phyloP scores from a whole-genome alignment of 2,329 filamentous ascomycete species.

The Diaporthe sp. region DNA sequence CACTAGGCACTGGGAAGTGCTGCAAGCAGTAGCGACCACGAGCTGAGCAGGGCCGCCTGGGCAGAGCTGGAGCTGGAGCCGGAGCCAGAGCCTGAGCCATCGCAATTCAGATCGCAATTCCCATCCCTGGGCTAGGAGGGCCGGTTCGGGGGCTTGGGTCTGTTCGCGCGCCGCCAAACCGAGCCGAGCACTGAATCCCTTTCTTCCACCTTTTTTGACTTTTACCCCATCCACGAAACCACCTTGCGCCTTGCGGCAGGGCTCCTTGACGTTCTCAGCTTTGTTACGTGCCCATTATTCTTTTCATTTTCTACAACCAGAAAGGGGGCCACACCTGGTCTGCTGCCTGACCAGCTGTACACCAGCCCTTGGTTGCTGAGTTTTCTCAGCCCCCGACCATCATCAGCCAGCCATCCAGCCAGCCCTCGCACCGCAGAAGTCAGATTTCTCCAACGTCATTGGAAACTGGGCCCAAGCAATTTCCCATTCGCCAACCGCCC shows the following conservation, averaged over 20 bases:
- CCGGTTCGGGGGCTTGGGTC: slow-evolving; percentile 8
- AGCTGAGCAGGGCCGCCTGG: neutral
- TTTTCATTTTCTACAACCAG: slow-evolving; percentile 16
- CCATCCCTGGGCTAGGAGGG: slow-evolving; percentile 16
- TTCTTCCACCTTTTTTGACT: slow-evolving; percentile 28
- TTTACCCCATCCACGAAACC: slow-evolving; percentile 26
- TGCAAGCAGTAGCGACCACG: neutral
- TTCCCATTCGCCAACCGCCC: slow-evolving; percentile 28
- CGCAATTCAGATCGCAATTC: slow-evolving; percentile 19
- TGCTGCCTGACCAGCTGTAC: slow-evolving; percentile 17
- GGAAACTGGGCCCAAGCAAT: slow-evolving; percentile 25
- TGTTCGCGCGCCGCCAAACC: slow-evolving; percentile 17
- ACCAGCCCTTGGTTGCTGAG: slow-evolving; percentile 19
- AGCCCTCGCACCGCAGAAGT: slow-evolving; percentile 10
- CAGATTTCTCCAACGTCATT: slow-evolving; percentile 23
- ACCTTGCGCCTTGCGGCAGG: slow-evolving; percentile 17
- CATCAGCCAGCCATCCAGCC: slow-evolving; percentile 8
- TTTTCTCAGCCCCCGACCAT: slow-evolving; percentile 19
- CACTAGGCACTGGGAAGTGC: neutral
- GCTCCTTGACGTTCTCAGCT: slow-evolving; percentile 22
- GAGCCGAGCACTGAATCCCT: slow-evolving; percentile 23
- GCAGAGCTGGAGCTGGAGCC: slow-evolving; percentile 1
- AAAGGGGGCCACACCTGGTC: slow-evolving; percentile 7
- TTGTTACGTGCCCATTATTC: slow-evolving; percentile 25
- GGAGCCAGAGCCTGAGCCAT: slow-evolving; percentile 4